Percentiles rank a stretch among this genome's conserved stretches.
phyloP scores from a whole-genome alignment of 768 basidiomycete genomes.

The Brasilioporus rufonigricans region DNA sequence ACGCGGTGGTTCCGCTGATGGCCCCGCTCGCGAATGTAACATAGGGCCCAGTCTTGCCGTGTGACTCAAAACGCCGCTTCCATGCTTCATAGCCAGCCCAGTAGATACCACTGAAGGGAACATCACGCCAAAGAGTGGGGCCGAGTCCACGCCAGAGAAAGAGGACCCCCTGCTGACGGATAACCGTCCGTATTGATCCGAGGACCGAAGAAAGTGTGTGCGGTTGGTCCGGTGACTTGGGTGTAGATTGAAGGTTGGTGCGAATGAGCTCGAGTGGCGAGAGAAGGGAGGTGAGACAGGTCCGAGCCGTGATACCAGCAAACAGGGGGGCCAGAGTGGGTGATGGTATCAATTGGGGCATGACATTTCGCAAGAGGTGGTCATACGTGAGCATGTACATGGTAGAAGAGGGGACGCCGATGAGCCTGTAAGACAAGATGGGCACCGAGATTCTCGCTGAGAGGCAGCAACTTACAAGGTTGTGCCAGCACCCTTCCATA shows the following conservation, averaged over 20 bases:
- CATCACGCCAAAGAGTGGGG: constrained; percentile 93
- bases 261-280: constrained; percentile 93
- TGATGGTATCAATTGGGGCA: constrained; percentile 60
- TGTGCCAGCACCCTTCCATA: constrained; percentile 97
- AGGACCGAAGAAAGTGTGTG: constrained; percentile 79
- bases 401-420: constrained; percentile 90
- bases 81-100: constrained; percentile 93
- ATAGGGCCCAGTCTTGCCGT: constrained; percentile 54
- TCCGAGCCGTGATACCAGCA: constrained; percentile 82
- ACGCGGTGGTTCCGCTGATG: constrained; percentile 80
- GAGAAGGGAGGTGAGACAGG: constrained; percentile 69
- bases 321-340: constrained; percentile 62
- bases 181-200: constrained; percentile 54
- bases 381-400: constrained; percentile 97
- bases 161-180: constrained; percentile 58
- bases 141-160: constrained; percentile 90
- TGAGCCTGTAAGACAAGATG: constrained; percentile 50
- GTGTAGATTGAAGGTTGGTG: constrained; percentile 90
- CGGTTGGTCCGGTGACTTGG: constrained; percentile 62
- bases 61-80: constrained; percentile 59
- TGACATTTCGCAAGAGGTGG: constrained; percentile 62
- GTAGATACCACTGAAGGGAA: constrained; percentile 95
- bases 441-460: neutral
- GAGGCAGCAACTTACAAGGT: constrained; percentile 58
- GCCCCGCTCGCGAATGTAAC: constrained; percentile 91